These are phyloP conservation scores for Waltergamsia citrina DNA, from an alignment of 2,329 filamentous ascomycete genomes.

Conservation along the genomic window DNA sequence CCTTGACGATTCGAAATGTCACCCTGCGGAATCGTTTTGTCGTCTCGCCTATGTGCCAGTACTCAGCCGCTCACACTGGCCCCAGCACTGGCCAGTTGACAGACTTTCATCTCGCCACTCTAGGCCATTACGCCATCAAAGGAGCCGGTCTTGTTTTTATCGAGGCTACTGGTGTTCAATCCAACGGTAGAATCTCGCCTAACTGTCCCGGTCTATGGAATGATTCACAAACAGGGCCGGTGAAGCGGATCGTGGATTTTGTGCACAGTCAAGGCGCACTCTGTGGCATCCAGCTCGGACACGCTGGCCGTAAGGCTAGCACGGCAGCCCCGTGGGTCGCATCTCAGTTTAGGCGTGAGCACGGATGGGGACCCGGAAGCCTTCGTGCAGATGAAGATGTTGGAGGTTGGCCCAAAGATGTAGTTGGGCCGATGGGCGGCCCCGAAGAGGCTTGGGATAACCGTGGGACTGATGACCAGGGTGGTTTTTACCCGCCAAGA, in stretches of 20 bases:
- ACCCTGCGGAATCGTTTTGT: constrained; percentile 9
- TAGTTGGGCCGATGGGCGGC: constrained; percentile 38
- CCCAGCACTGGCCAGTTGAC: constrained; percentile 72
- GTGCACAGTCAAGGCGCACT: constrained; percentile 45
- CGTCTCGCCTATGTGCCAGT: constrained; percentile 38
- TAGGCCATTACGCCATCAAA: constrained; percentile 67
- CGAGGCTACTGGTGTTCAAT: constrained; percentile 67
- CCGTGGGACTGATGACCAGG: too few species aligned
- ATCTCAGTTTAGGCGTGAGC: too few species aligned
- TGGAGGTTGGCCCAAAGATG: constrained; percentile 42
- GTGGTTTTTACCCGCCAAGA: constrained; percentile 47
- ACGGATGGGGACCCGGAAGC: too few species aligned
- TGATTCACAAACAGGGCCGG: constrained; percentile 67
- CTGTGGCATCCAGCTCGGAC: constrained; percentile 64
- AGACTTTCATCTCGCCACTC: constrained; percentile 73
- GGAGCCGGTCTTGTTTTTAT: constrained; percentile 65
- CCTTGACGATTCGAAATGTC: constrained; percentile 42
- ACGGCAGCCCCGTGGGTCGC: constrained; percentile 55
- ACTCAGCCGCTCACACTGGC: constrained; percentile 42
- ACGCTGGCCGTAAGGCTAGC: constrained; percentile 59
- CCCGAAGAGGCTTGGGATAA: constrained; percentile 45
- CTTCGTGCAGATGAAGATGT: constrained; percentile 37
- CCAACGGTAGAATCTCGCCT: constrained; percentile 76
- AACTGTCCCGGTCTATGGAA: constrained; percentile 75
- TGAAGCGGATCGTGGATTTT: too few species aligned